These are phyloP conservation scores for Fragaria iinumae DNA, from an alignment of 306 rosid species.

Conservation along the genomic window DNA sequence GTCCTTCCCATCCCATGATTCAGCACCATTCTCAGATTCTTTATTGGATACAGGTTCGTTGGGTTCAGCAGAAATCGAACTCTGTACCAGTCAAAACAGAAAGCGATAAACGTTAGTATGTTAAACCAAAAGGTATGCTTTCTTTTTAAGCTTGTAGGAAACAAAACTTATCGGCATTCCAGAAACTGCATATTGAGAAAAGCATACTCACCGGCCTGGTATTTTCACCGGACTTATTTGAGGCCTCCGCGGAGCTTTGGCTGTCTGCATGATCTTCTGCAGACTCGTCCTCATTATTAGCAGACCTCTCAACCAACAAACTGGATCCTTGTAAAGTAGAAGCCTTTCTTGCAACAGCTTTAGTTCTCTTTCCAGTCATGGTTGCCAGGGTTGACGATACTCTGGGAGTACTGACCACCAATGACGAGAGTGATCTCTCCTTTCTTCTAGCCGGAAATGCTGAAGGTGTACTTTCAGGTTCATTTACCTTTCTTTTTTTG, in stretches of 20 bases:
- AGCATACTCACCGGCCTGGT: conserved; percentile 50
- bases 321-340: conserved; percentile 51
- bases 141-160: conserved; percentile 7
- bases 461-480: conserved; percentile 56
- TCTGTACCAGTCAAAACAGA: conserved; percentile 45
- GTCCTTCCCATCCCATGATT: conserved; percentile 70
- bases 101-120: conserved; percentile 19
- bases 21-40: conserved; percentile 60
- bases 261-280: conserved; percentile 50
- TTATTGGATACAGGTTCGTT: conserved; percentile 46
- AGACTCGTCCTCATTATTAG: conserved; percentile 60
- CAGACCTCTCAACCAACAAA: conserved; percentile 52
- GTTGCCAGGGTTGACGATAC: conserved; percentile 68
- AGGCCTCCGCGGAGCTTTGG: conserved; percentile 66
- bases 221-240: conserved; percentile 49
- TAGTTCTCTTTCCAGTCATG: conserved; percentile 79
- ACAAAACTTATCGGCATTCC: conserved; percentile 1
- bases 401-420: conserved; percentile 90
- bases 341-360: conserved; percentile 72
- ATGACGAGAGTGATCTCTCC: conserved; percentile 91
- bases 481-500: conserved; percentile 59
- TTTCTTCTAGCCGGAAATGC: conserved; percentile 77
- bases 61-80: conserved; percentile 52
- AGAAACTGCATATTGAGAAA: neutral
- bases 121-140: conserved; percentile 3